phyloP scores from a whole-genome alignment of 176 grass and related monocot genomes.

The Oryza glumipatula region DNA sequence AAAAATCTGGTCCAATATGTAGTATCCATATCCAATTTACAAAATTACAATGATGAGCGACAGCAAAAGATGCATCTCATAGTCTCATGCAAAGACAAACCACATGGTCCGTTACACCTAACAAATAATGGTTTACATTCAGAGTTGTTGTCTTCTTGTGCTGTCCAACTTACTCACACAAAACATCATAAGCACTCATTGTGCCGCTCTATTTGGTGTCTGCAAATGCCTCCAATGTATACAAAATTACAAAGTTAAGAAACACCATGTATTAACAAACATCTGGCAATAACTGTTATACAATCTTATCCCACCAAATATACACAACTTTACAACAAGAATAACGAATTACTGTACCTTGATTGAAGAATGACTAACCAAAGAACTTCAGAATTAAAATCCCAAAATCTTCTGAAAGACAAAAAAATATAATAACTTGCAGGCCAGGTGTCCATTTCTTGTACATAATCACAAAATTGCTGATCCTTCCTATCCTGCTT shows the following conservation, averaged over 20 bases:
- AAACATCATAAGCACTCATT: too few species aligned
- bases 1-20: too few species aligned
- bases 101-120: too few species aligned
- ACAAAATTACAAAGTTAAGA: neutral
- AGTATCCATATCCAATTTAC: too few species aligned
- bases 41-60: too few species aligned
- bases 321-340: neutral
- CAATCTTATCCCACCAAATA: neutral
- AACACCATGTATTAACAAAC: neutral
- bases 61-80: too few species aligned
- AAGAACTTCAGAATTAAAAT: neutral
- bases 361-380: neutral
- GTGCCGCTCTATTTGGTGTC: too few species aligned
- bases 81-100: too few species aligned
- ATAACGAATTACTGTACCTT: neutral
- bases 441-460: neutral
- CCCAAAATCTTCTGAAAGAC: neutral
- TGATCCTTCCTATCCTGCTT: neutral
- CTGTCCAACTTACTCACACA: too few species aligned
- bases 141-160: too few species aligned
- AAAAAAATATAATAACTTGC: neutral
- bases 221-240: too few species aligned
- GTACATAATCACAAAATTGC: conserved; percentile 35
- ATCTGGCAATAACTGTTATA: neutral
- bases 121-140: too few species aligned